Conservation (phyloP, 78 protist species). For the Diacronema lutheri region DNA sequence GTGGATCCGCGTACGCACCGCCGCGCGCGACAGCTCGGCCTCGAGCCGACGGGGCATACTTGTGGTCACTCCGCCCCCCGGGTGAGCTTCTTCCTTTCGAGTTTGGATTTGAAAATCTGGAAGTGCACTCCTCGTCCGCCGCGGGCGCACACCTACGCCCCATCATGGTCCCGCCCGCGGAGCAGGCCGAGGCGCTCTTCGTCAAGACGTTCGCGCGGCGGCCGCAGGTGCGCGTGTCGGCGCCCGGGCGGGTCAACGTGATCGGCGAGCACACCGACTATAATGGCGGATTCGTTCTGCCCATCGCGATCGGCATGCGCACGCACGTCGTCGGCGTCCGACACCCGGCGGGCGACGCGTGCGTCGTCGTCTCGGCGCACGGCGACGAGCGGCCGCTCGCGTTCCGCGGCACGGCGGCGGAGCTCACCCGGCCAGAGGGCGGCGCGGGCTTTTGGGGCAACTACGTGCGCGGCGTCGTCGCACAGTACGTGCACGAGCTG, state of each 20-base stretch:
- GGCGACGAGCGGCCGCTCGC: background rate
- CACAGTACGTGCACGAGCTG: background rate
- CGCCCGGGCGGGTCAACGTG: constrained; percentile 38
- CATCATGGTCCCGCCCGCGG: too few species aligned
- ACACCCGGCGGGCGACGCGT: background rate
- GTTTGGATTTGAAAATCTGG: too few species aligned
- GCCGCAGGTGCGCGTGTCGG: background rate
- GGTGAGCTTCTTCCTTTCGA: too few species aligned
- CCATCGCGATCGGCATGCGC: background rate
- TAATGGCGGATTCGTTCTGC: background rate
- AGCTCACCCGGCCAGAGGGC: background rate
- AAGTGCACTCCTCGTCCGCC: too few species aligned
- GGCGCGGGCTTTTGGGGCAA: background rate
- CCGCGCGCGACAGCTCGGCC: too few species aligned
- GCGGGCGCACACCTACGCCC: too few species aligned
- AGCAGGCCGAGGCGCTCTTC: too few species aligned
- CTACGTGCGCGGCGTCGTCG: background rate
- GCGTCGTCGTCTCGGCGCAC: background rate
- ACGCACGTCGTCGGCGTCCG: background rate
- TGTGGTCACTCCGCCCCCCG: too few species aligned
- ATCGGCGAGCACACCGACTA: constrained; percentile 42
- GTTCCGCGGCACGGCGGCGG: too few species aligned
- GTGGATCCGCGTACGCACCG: too few species aligned
- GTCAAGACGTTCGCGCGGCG: too few species aligned
- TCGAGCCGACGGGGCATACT: too few species aligned